Evolutionary conservation across 176 grass and related monocot species (phyloP), one percentile per base, ranked within the genome.

Genomic region (Oryza longistaminata): DNA sequence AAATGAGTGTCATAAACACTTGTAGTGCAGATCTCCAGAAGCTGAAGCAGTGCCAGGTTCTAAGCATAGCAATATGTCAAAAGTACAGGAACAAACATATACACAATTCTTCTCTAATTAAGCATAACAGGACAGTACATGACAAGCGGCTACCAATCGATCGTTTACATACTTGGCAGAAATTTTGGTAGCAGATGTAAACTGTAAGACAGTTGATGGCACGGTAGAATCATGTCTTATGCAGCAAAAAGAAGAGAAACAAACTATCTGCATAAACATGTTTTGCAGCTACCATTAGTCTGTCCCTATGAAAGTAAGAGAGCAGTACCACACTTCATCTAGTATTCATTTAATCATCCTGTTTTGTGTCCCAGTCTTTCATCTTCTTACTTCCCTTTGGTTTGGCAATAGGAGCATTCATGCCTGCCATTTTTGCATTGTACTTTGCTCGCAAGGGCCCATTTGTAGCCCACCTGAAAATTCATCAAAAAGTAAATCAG

Each of bases 341-440:
- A 44, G 64, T 9, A 49, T 31, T 74, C 3, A 35, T 37, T 66
- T 46, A 75, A 37, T 66, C 81, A 77, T 78, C 75, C 79, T 50
- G 78, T 37, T 85, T 91, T n/a, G 49, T 64, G 44, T 98, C 93
- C 96, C 89, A 98, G 72, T 98, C 96, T 84, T 95, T 98, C 66
- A 98, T 50, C 52, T 98, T 98, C 89, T 90, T 98, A 74, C 96
- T 93, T 81, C 96, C 96, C 81, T 93, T 95, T 64, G 96, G 96
- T 78, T 95, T 95, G 14, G 73, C 85, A 65, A 98, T 94, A 82
- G 96, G 91, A 21, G 69, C 89, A 88, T 97, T 94, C 91, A 98
- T 92, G 76, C 93, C 93, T 64, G 93, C 93, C 96, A 95, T 95
- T 81, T 92, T 98, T 8, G 89, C 86, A 73, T 93, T 93, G 83